Evolutionary conservation across 495 filamentous ascomycete genomes (phyloP).

Genomic region (Aspergillus campestris): DNA sequence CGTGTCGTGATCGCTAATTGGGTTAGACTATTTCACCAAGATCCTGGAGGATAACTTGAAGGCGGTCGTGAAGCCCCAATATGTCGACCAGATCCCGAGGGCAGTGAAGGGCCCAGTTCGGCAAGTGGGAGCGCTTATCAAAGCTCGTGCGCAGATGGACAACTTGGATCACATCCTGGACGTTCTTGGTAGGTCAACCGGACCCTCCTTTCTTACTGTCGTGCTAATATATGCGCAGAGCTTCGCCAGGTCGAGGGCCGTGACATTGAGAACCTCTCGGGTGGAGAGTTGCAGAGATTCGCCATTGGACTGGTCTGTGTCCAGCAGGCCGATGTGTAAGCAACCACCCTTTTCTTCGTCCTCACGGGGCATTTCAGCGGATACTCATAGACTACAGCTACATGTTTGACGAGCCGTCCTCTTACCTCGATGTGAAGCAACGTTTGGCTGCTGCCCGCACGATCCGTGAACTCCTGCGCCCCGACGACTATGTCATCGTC

Average conservation of each 20-base stretch:
- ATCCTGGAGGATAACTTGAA: constrained; percentile 92
- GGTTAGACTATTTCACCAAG: constrained; percentile 92
- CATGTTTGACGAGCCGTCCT: constrained; percentile 99
- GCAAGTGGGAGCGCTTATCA: constrained; percentile 67
- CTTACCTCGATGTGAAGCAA: constrained; percentile 97
- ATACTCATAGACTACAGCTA: constrained; percentile 46
- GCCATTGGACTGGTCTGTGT: constrained; percentile 94
- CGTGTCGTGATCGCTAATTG: constrained; percentile 5
- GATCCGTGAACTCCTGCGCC: constrained; percentile 78
- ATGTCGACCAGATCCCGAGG: constrained; percentile 94
- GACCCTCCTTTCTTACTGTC: background rate
- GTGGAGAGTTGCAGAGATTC: constrained; percentile 96
- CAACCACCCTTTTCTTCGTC: background rate
- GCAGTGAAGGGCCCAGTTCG: constrained; percentile 74
- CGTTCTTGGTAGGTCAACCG: constrained; percentile 51
- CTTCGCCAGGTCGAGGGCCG: constrained; percentile 78
- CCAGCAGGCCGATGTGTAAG: constrained; percentile 89
- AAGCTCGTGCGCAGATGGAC: constrained; percentile 60
- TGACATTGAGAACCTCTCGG: constrained; percentile 81
- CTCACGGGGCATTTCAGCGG: background rate
- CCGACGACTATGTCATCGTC: constrained; percentile 93
- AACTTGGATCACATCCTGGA: constrained; percentile 83
- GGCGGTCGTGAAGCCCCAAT: constrained; percentile 97
- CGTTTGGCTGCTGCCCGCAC: constrained; percentile 85
- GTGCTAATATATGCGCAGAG: constrained; percentile 45